Conservation (phyloP, 768 basidiomycete species). For the Asterophora parasitica region DNA sequence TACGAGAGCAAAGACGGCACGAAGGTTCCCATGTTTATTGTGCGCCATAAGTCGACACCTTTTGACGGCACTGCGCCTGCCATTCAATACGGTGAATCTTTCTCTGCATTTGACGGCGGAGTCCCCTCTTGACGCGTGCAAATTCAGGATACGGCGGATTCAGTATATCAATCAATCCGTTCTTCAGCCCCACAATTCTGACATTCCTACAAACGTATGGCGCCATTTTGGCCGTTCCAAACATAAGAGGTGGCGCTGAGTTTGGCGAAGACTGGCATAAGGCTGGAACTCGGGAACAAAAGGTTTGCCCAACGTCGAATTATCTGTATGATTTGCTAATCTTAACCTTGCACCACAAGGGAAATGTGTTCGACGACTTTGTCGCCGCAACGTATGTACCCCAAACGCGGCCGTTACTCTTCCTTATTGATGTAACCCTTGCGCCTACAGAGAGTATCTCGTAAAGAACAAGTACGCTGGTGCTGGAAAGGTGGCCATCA, state of each 20-base stretch:
- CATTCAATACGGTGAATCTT: slow-evolving; percentile 62
- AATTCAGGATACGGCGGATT: slow-evolving; percentile 76
- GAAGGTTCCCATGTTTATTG: slow-evolving; percentile 80
- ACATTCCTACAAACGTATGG: slow-evolving; percentile 72
- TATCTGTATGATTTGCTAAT: slow-evolving; percentile 1
- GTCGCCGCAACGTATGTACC: slow-evolving; percentile 70
- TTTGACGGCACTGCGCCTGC: slow-evolving; percentile 74
- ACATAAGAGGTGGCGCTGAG: slow-evolving; percentile 67
- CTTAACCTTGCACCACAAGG: slow-evolving; percentile 28
- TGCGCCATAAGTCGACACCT: slow-evolving; percentile 64
- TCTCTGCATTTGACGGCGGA: neutral
- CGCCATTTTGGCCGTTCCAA: slow-evolving; percentile 55
- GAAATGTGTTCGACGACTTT: slow-evolving; percentile 79
- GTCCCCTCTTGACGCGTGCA: neutral
- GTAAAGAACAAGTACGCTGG: slow-evolving; percentile 69
- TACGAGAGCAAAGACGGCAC: slow-evolving; percentile 77
- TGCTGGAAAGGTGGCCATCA: slow-evolving; percentile 67
- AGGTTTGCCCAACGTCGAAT: slow-evolving; percentile 36
- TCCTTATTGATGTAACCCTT: neutral
- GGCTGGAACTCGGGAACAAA: slow-evolving; percentile 64
- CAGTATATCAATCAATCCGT: slow-evolving; percentile 62
- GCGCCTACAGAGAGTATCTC: slow-evolving; percentile 52
- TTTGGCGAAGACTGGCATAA: slow-evolving; percentile 86
- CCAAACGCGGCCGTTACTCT: neutral
- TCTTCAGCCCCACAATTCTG: slow-evolving; percentile 66